A percentile compares a stretch with the other conserved stretches of the same genome.
These are phyloP conservation scores for Teratosphaeria destructans DNA, from an alignment of 2,329 filamentous ascomycete species.

Conservation along the genomic window DNA sequence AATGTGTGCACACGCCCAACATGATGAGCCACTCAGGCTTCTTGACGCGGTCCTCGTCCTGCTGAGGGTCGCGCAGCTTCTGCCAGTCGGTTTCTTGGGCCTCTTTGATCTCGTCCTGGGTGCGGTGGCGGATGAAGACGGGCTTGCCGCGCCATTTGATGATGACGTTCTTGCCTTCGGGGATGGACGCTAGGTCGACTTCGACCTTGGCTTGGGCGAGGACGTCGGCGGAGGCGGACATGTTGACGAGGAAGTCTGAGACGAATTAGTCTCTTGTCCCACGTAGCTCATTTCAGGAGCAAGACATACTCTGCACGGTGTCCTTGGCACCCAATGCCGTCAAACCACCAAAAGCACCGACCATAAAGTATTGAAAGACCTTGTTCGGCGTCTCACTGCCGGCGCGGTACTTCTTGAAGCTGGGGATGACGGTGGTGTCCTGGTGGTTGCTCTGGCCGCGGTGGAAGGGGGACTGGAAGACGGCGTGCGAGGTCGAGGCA, in stretches of 20 bases:
- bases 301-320: conserved; percentile 80
- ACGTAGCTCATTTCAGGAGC: background rate
- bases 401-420: conserved; percentile 80
- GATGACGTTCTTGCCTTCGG: conserved; percentile 99
- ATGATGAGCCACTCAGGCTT: conserved; percentile 98
- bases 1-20: conserved; percentile 97
- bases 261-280: background rate
- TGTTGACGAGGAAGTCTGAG: conserved; percentile 97
- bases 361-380: conserved; percentile 97
- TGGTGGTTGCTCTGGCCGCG: conserved; percentile 25
- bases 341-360: conserved; percentile 86
- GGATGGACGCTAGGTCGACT: conserved; percentile 82
- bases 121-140: conserved; percentile 99
- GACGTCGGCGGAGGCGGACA: conserved; percentile 97
- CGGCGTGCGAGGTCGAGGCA: conserved; percentile 29
- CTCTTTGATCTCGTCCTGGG: conserved; percentile 82
- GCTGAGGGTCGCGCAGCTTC: conserved; percentile 78
- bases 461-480: conserved; percentile 48
- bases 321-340: conserved; percentile 91
- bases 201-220: conserved; percentile 99
- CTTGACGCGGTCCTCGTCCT: conserved; percentile 88
- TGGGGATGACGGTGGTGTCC: conserved; percentile 64
- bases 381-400: conserved; percentile 61
- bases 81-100: conserved; percentile 81
- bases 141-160: conserved; percentile 99